These are phyloP conservation scores for Proliferodiscus dingleyae DNA, from an alignment of 2,329 filamentous ascomycete species.

Conservation along the genomic window DNA sequence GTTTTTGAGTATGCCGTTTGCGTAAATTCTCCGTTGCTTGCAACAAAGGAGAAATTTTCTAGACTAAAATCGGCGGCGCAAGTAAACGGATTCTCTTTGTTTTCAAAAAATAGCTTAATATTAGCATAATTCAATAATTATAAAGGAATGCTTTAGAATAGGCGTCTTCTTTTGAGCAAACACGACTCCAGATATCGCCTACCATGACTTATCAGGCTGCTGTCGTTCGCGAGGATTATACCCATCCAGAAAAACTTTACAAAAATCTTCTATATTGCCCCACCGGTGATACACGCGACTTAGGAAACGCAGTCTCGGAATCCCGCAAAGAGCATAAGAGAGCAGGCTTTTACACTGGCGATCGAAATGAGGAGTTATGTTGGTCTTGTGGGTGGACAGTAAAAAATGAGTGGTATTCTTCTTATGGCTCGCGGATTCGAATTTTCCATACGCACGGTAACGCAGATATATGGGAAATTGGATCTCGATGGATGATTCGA, in stretches of 20 bases:
- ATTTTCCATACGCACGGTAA: constrained; percentile 2
- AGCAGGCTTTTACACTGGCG: not conserved
- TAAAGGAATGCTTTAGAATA: no score
- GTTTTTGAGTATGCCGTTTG: no score
- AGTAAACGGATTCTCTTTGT: no score
- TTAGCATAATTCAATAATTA: no score
- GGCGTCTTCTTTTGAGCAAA: no score
- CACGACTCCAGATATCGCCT: no score
- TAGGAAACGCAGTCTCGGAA: not conserved
- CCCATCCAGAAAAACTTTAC: constrained; percentile 7
- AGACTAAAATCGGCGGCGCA: no score
- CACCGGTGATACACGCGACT: not conserved
- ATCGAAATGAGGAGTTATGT: constrained; percentile 7
- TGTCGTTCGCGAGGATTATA: no score
- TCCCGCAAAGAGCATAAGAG: not conserved
- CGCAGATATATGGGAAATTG: constrained; percentile 2
- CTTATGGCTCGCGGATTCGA: constrained; percentile 13
- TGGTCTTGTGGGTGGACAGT: constrained; percentile 13
- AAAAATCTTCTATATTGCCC: constrained; percentile 1
- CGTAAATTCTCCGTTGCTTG: no score
- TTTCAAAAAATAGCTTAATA: no score
- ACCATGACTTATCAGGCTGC: no score
- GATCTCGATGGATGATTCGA: constrained; percentile 2
- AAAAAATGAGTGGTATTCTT: constrained; percentile 1
- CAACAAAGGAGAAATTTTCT: no score